Conservation (phyloP, 1,284 basidiomycete species). For the Meripilus lineatus region DNA sequence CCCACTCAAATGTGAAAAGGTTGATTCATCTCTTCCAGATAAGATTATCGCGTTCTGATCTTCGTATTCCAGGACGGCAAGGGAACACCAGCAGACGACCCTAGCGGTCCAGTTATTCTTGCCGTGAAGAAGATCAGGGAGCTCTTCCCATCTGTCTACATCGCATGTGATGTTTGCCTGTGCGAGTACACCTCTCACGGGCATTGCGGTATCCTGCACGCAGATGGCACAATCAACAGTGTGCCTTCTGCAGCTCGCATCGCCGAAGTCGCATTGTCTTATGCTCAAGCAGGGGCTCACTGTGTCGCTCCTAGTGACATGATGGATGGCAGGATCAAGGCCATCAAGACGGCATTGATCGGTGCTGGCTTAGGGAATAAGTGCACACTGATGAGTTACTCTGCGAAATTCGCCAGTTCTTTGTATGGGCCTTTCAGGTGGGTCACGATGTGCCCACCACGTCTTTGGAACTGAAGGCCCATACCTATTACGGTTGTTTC, state of each 20-base stretch:
- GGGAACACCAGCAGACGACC: conserved; percentile 90
- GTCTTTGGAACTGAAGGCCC: too few species aligned
- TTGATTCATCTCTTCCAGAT: conserved; percentile 25
- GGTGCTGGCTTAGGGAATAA: conserved; percentile 80
- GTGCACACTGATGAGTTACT: conserved; percentile 94
- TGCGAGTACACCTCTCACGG: conserved; percentile 99
- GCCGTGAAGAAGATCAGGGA: conserved; percentile 77
- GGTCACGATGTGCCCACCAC: conserved; percentile 15
- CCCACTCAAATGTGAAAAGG: conserved; percentile 81
- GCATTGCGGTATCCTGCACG: conserved; percentile 85
- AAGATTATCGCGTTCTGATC: conserved; percentile 2
- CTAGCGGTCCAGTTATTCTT: conserved; percentile 87
- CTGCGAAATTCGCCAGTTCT: conserved; percentile 98
- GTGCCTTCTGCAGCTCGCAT: conserved; percentile 79
- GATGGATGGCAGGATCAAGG: conserved; percentile 96
- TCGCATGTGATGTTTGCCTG: conserved; percentile 96
- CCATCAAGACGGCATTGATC: conserved; percentile 86
- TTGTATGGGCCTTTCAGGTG: conserved; percentile 97
- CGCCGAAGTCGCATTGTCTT: conserved; percentile 88
- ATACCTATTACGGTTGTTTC: background rate
- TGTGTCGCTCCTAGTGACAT: conserved; percentile 99
- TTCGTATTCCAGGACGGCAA: conserved; percentile 59
- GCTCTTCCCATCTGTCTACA: conserved; percentile 81
- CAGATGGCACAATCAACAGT: conserved; percentile 74
- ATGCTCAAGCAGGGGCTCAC: conserved; percentile 93